Evolutionary conservation across 202 grass and related monocot species (phyloP).

Genomic region (Carex sylvatica): DNA sequence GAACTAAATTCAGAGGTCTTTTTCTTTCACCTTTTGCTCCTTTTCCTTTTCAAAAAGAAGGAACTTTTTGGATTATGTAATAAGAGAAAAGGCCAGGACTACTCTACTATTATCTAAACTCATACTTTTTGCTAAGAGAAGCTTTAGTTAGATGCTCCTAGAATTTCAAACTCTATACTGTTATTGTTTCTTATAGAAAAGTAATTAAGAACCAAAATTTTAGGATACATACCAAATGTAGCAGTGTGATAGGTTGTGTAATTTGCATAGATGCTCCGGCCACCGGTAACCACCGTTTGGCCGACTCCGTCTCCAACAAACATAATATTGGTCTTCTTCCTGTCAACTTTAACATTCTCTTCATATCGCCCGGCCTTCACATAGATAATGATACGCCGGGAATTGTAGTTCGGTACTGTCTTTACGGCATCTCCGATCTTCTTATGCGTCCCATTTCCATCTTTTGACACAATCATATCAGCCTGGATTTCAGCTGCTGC

Average conservation of each 20-base stretch:
- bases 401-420: slow-evolving; percentile 47
- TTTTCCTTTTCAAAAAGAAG: slow-evolving; percentile 5
- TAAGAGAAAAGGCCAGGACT: background rate
- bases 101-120: background rate
- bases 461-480: slow-evolving; percentile 46
- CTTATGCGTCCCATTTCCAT: slow-evolving; percentile 45
- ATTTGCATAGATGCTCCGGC: slow-evolving; percentile 37
- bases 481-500: slow-evolving; percentile 35
- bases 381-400: slow-evolving; percentile 49
- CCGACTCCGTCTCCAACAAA: slow-evolving; percentile 51
- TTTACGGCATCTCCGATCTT: slow-evolving; percentile 45
- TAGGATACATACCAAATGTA: slow-evolving; percentile 41
- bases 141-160: slow-evolving; percentile 11
- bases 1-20: background rate
- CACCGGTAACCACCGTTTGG: slow-evolving; percentile 38
- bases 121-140: slow-evolving; percentile 14
- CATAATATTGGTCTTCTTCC: slow-evolving; percentile 58
- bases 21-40: background rate
- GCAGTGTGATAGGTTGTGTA: slow-evolving; percentile 54
- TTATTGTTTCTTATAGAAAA: background rate
- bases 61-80: background rate
- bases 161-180: background rate
- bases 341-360: slow-evolving; percentile 54
- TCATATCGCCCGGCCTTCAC: slow-evolving; percentile 50
- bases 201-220: no score